phyloP scores from a whole-genome alignment of 148 eudicot genomes.

The Rhododendron molle region DNA sequence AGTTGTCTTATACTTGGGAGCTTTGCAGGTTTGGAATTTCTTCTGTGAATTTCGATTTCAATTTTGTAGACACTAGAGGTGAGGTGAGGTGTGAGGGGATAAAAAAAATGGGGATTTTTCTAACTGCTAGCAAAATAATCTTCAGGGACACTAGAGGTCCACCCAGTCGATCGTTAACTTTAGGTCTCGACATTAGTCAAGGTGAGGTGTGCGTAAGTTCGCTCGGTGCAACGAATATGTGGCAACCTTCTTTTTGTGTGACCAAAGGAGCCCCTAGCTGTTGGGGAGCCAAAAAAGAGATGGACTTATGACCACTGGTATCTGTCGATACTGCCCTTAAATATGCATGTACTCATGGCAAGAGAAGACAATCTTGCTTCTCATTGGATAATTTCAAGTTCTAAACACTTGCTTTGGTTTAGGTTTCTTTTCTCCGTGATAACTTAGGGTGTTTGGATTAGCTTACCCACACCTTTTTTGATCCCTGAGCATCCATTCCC shows the following conservation, averaged over 20 bases:
- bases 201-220: not conserved
- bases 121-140: not conserved
- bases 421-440: not conserved
- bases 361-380: not conserved
- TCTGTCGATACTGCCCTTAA: no score
- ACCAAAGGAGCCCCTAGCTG: not conserved
- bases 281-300: not conserved
- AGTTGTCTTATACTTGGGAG: conserved; percentile 21
- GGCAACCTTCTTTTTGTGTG: not conserved
- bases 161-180: not conserved
- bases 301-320: no score
- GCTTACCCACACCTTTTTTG: not conserved
- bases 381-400: not conserved
- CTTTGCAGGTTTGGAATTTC: conserved; percentile 17
- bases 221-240: not conserved
- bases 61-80: no score
- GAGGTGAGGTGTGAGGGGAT: no score
- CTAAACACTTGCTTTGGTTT: not conserved
- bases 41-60: not conserved
- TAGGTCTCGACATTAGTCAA: not conserved
- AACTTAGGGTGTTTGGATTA: not conserved
- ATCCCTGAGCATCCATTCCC: not conserved
- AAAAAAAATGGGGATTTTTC: not conserved
- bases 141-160: not conserved
- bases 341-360: not conserved